Evolutionary conservation across 176 grass and related monocot genomes (phyloP).

Genomic region (Triticum monococcum): DNA sequence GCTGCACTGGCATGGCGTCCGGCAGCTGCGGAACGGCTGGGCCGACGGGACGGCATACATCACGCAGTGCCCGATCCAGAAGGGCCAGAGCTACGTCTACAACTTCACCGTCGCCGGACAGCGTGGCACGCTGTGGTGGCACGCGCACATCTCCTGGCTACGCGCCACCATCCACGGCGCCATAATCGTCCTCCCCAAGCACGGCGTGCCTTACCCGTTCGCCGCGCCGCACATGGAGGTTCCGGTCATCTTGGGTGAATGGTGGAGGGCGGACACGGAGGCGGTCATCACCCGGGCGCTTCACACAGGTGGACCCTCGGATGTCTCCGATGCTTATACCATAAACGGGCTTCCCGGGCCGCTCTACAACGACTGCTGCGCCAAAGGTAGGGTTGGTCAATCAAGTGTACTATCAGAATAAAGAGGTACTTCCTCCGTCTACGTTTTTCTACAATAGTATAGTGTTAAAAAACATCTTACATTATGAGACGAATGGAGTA

Average conservation of each 20-base stretch:
- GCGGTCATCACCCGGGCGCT: background rate
- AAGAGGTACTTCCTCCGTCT: too few relatives aligned
- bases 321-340: background rate
- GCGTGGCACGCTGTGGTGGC: conserved; percentile 61
- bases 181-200: background rate
- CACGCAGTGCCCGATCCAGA: conserved; percentile 59
- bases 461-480: too few relatives aligned
- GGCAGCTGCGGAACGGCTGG: conserved; percentile 51
- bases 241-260: background rate
- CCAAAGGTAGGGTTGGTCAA: too few relatives aligned
- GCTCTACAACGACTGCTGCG: background rate
- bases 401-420: too few relatives aligned
- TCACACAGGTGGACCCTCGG: background rate
- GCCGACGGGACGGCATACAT: conserved; percentile 56
- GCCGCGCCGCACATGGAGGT: background rate
- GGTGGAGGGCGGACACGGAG: background rate
- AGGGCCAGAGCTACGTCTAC: conserved; percentile 36
- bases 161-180: conserved; percentile 11
- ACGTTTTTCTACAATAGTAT: too few relatives aligned
- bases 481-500: too few relatives aligned
- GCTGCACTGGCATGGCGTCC: conserved; percentile 63
- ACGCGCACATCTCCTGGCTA: conserved; percentile 48
- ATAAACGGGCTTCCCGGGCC: background rate
- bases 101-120: conserved; percentile 33
- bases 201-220: background rate